Evolutionary conservation across 1,139 yeast species (phyloP).

Genomic region (Candida anutae): DNA sequence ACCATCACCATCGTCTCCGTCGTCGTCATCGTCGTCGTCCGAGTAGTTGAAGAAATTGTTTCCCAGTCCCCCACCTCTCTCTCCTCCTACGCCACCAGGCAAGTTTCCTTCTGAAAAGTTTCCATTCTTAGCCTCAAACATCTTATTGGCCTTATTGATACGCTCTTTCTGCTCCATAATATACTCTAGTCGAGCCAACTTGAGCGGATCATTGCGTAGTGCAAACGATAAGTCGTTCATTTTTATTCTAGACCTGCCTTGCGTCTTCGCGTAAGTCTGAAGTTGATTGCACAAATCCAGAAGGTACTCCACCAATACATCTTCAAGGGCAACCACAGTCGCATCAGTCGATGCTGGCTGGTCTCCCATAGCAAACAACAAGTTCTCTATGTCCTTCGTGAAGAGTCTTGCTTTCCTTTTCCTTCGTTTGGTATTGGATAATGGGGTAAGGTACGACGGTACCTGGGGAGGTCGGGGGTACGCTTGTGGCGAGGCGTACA

Average conservation of each 20-base stretch:
- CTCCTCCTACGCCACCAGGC: conserved; percentile 8
- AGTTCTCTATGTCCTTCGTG: conserved; percentile 60
- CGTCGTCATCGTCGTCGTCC: conserved; percentile 8
- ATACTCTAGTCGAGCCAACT: conserved; percentile 79
- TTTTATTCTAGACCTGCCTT: conserved; percentile 64
- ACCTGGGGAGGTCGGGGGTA: neutral
- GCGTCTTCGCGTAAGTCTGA: conserved; percentile 31
- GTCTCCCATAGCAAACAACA: conserved; percentile 84
- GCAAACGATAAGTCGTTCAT: conserved; percentile 88
- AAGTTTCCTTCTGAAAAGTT: conserved; percentile 7
- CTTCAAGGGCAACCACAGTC: conserved; percentile 76
- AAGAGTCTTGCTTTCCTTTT: conserved; percentile 39
- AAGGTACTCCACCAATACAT: conserved; percentile 69
- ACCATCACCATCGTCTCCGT: conserved; percentile 9
- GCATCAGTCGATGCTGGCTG: conserved; percentile 69
- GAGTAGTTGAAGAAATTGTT: conserved; percentile 4
- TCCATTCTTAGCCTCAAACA: conserved; percentile 53
- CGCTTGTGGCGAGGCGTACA: neutral
- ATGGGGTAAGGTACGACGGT: conserved; percentile 2
- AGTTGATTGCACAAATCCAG: conserved; percentile 42
- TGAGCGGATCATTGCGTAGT: conserved; percentile 71
- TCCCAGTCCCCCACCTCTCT: conserved; percentile 5
- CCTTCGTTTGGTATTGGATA: conserved; percentile 7
- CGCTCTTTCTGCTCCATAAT: conserved; percentile 65
- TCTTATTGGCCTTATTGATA: conserved; percentile 73